These are phyloP conservation scores for Ophiorrhiza pumila DNA, from an alignment of 257 asterid genomes.

Conservation along the genomic window DNA sequence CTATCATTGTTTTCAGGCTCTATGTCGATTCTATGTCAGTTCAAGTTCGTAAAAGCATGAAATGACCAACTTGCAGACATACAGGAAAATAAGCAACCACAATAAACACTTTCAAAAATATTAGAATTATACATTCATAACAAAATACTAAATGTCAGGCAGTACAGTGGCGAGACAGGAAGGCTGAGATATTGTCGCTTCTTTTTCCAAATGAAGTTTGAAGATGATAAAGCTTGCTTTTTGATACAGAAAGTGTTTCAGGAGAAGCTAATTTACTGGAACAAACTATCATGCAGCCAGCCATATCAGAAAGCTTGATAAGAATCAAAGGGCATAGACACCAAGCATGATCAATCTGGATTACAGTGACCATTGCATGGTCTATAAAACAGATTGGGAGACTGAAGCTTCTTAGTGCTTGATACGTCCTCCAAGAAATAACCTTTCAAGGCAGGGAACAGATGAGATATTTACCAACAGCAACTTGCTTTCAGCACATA, in stretches of 20 bases:
- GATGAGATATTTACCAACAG: too few species aligned
- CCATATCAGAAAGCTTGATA: not conserved
- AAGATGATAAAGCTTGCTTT: not conserved
- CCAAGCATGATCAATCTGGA: too few species aligned
- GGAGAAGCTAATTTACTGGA: not conserved
- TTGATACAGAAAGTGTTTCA: too few species aligned
- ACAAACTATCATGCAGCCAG: not conserved
- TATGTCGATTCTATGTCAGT: not conserved
- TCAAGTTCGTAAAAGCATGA: not conserved
- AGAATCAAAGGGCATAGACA: not conserved
- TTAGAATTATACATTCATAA: too few species aligned
- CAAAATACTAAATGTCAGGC: not conserved
- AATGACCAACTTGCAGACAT: not conserved
- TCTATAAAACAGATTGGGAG: too few species aligned
- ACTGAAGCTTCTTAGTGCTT: too few species aligned
- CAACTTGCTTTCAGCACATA: too few species aligned
- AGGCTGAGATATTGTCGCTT: not conserved
- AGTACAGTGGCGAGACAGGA: not conserved
- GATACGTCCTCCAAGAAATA: too few species aligned
- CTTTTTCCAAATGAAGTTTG: not conserved
- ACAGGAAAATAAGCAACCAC: not conserved
- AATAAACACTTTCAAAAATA: too few species aligned
- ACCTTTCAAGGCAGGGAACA: too few species aligned
- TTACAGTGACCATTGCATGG: too few species aligned
- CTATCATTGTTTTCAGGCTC: not conserved